Conservation (phyloP, 768 basidiomycete genomes). For the Dioszegia aurantiaca region DNA sequence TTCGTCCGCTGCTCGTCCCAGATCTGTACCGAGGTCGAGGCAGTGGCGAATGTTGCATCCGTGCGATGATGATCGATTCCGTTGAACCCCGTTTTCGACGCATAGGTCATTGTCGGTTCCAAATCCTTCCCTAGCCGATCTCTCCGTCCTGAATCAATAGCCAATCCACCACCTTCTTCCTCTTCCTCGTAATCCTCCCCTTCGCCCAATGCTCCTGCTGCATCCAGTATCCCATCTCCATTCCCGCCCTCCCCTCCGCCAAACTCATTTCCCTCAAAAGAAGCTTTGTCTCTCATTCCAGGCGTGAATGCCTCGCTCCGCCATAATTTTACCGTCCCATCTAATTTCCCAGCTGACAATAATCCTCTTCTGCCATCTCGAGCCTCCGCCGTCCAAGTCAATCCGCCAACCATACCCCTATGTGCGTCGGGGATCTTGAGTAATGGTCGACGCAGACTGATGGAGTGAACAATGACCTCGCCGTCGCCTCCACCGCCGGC, state of each 20-base stretch:
- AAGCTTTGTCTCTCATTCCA: slow-evolving; percentile 43
- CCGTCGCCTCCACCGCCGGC: slow-evolving; percentile 96
- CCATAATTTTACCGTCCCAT: slow-evolving; percentile 53
- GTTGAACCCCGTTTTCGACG: slow-evolving; percentile 86
- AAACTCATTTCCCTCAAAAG: slow-evolving; percentile 48
- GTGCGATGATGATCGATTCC: slow-evolving; percentile 90
- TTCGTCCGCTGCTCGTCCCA: slow-evolving; percentile 97
- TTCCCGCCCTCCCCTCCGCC: slow-evolving; percentile 21
- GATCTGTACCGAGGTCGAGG: slow-evolving; percentile 86
- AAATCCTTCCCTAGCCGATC: slow-evolving; percentile 41
- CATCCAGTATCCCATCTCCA: slow-evolving; percentile 34
- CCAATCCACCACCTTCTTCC: slow-evolving; percentile 48
- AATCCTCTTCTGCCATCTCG: slow-evolving; percentile 48
- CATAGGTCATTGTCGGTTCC: slow-evolving; percentile 71
- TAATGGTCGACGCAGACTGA: slow-evolving; percentile 47
- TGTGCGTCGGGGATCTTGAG: slow-evolving; percentile 53
- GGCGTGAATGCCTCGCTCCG: slow-evolving; percentile 47
- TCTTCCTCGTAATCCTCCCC: slow-evolving; percentile 37
- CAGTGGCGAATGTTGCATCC: slow-evolving; percentile 88
- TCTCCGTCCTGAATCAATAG: slow-evolving; percentile 38
- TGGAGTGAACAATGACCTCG: slow-evolving; percentile 77
- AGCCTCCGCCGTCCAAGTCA: slow-evolving; percentile 51
- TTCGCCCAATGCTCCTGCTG: slow-evolving; percentile 45
- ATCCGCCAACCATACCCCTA: slow-evolving; percentile 51
- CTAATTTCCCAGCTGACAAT: slow-evolving; percentile 50